Evolutionary conservation across 2,329 filamentous ascomycete species (phyloP).

Genomic region (Stachybotrys echinatus): DNA sequence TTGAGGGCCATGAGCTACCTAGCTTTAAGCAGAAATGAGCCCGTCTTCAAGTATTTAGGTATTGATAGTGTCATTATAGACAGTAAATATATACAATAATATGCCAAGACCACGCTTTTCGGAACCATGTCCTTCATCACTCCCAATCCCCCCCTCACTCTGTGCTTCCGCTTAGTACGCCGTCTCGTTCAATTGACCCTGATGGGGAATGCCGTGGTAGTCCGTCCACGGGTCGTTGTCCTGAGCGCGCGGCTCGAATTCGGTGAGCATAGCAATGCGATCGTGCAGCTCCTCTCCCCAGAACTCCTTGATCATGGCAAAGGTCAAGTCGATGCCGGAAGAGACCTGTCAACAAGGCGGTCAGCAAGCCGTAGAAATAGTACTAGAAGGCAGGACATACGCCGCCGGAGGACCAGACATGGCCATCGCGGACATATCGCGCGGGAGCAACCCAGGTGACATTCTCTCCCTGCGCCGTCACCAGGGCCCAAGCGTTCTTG

Average conservation of each 20-base stretch:
- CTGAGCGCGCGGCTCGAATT: not conserved
- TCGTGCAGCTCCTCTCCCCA: not conserved
- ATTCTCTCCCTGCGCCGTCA: constrained; percentile 37
- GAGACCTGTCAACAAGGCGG: not conserved
- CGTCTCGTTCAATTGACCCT: not conserved
- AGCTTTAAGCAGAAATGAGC: too few species aligned
- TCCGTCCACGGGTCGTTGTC: not conserved
- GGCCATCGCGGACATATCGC: constrained; percentile 58
- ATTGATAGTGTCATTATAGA: too few species aligned
- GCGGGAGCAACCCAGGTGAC: constrained; percentile 53
- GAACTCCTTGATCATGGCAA: not conserved
- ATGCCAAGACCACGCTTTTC: too few species aligned
- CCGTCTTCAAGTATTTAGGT: too few species aligned
- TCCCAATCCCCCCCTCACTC: too few species aligned
- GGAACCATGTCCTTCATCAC: too few species aligned
- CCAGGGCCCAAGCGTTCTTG: constrained; percentile 46
- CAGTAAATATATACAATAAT: too few species aligned
- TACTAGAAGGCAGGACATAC: constrained; percentile 9
- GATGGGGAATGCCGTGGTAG: not conserved
- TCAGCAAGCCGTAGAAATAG: too few species aligned
- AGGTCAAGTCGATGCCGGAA: not conserved
- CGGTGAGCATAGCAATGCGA: not conserved
- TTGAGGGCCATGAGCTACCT: too few species aligned
- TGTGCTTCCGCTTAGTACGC: too few species aligned
- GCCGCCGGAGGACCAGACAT: constrained; percentile 59